These are phyloP conservation scores for Apiospora malaysiana DNA, from an alignment of 2,329 filamentous ascomycete genomes.

Conservation along the genomic window DNA sequence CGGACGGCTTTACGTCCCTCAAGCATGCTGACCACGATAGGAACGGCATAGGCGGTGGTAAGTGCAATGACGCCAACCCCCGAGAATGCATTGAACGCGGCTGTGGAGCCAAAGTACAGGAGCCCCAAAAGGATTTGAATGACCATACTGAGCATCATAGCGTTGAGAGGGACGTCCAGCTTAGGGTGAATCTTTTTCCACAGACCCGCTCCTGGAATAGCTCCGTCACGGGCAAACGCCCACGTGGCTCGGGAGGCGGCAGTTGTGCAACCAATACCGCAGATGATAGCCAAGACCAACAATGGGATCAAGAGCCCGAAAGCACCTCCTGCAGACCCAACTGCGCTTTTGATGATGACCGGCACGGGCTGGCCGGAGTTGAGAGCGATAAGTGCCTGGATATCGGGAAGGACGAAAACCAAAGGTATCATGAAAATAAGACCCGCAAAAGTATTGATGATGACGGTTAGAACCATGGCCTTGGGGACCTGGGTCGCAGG, in stretches of 20 bases:
- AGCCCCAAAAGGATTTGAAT: conserved; percentile 68
- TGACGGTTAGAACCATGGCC: conserved; percentile 72
- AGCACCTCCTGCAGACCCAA: conserved; percentile 65
- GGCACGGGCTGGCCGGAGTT: conserved; percentile 67
- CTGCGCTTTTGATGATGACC: conserved; percentile 65
- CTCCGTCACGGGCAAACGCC: conserved; percentile 74
- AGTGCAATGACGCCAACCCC: conserved; percentile 73
- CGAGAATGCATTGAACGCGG: conserved; percentile 76
- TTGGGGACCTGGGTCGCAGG: conserved; percentile 73
- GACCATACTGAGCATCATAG: conserved; percentile 74
- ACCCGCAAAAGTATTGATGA: conserved; percentile 70
- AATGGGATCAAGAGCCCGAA: conserved; percentile 69
- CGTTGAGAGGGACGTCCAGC: conserved; percentile 71
- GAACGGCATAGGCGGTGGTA: conserved; percentile 71
- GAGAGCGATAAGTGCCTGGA: conserved; percentile 58
- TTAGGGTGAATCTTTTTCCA: conserved; percentile 68
- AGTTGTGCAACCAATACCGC: conserved; percentile 73
- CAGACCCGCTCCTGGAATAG: conserved; percentile 65
- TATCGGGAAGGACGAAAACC: conserved; percentile 71
- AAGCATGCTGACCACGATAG: conserved; percentile 68
- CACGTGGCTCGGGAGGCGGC: conserved; percentile 71
- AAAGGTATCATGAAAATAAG: conserved; percentile 73
- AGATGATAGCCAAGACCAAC: conserved; percentile 69
- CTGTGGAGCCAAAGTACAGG: conserved; percentile 72
- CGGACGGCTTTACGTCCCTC: conserved; percentile 65